A percentile compares a stretch with the other conserved stretches of the same genome.
Conservation (phyloP, 176 grass and related monocot genomes). For the Hyparrhenia diplandra region DNA sequence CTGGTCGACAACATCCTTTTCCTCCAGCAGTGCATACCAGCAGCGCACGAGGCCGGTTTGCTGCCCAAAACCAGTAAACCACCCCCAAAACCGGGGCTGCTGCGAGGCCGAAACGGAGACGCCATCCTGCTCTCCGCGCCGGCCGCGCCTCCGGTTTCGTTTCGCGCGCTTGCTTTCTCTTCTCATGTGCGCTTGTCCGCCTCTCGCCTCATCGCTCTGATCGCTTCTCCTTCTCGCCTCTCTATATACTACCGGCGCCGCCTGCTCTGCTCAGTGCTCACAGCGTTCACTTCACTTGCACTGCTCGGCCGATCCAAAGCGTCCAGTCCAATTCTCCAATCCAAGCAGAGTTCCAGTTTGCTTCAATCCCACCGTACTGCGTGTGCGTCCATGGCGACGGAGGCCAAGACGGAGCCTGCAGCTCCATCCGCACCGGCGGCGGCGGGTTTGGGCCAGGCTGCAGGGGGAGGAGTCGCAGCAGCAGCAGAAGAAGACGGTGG, state of each 20-base stretch:
- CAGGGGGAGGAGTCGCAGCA: neutral
- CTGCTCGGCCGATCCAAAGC: neutral
- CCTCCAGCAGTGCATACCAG: neutral
- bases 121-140: too few relatives aligned
- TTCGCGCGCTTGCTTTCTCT: neutral
- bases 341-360: neutral
- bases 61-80: neutral
- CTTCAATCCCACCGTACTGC: neutral
- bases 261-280: neutral
- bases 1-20: neutral
- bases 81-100: neutral
- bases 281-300: neutral
- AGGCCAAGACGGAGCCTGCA: neutral
- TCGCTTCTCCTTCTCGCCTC: neutral
- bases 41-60: neutral
- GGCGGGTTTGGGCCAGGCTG: neutral
- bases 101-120: neutral
- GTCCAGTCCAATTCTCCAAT: neutral
- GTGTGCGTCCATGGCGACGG: conserved; percentile 10
- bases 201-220: neutral
- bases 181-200: too few relatives aligned
- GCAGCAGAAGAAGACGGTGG: conserved; percentile 24
- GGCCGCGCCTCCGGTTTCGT: neutral
- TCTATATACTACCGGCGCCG: neutral
- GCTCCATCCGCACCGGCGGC: neutral